A percentile compares a stretch with the other conserved stretches of the same genome.
These are phyloP conservation scores for Pyricularia pennisetigena DNA, from an alignment of 2,329 filamentous ascomycete species.

Conservation along the genomic window DNA sequence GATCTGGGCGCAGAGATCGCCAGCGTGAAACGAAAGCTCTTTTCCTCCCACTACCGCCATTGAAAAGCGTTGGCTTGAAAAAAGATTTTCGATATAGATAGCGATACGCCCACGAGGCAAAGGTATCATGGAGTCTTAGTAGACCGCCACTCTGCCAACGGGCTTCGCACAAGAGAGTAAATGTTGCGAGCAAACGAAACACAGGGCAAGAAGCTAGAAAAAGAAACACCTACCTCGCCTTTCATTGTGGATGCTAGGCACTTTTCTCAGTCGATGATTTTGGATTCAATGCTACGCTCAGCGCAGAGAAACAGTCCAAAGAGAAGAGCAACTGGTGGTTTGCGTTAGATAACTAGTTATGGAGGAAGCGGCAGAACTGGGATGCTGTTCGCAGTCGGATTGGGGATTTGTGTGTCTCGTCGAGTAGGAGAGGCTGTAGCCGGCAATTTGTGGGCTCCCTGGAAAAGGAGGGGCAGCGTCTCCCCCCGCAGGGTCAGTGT, in stretches of 20 bases:
- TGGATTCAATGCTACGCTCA: not conserved
- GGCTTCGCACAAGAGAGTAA: not conserved
- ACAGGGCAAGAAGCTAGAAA: not conserved
- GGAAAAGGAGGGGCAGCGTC: slow-evolving; percentile 1
- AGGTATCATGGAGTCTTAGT: not conserved
- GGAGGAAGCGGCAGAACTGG: not conserved
- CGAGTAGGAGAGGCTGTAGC: not conserved
- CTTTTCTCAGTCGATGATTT: not conserved
- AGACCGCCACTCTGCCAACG: not conserved
- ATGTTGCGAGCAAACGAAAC: not conserved
- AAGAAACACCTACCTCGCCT: slow-evolving; percentile 39
- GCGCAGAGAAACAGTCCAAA: not conserved
- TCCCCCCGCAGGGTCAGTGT: not conserved
- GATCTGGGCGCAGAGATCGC: not conserved
- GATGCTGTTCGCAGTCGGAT: not conserved
- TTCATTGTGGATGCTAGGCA: slow-evolving; percentile 34
- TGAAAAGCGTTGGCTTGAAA: not conserved
- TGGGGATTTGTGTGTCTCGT: slow-evolving; percentile 1
- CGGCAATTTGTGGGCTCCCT: not conserved
- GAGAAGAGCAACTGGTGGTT: not conserved
- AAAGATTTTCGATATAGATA: not conserved
- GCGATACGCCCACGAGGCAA: not conserved
- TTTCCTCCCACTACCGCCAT: not conserved
- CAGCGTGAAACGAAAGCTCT: not conserved
- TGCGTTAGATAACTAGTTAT: not conserved